Evolutionary conservation across 2,329 filamentous ascomycete species (phyloP), one percentile per base, ranked within the genome.

Genomic region (Cadophora sp.): DNA sequence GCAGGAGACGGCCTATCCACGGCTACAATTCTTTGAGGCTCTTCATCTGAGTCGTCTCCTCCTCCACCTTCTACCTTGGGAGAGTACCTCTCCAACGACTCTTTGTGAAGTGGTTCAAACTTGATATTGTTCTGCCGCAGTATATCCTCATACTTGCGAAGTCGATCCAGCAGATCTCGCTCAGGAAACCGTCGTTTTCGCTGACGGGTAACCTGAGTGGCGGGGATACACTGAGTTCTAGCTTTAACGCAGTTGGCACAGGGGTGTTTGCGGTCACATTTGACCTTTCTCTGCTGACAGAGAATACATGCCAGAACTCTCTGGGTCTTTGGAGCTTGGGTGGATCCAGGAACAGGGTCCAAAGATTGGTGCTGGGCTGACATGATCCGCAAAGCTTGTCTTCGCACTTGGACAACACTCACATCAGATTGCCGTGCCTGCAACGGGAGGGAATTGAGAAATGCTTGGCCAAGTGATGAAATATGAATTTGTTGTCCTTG

Each of bases 281-380:
- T 89, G 50, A 93, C 85, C 77, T 93, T 93, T 68, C 90, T 87
- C 76, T 91, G 90, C 76, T 94, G 91, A 75, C 92, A 95, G 22
- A 89, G 83, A 16, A 92, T 83, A 74, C 92, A 95, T 0, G 85
- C 81, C 39, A 84, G 80, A 14, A 73, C 69, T 36, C 73, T 68
- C 45, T 70, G 69, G 63, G 69, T 65, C 58, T 70, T 74, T 30
- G 68, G 66, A 59, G 59, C 43, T 30, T 70, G 67, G 30, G 66
- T 58, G 61, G 59, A 39, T 20, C 55, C 33, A 58, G 36, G 13
- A 43, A 41, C 9, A 3, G 30, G 18, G 1, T 58, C 55, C 20
- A n/a, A 18, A 6, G 55, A 39, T 16, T 36, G 55, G 55, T 18
- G 33, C 22, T 18, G 18, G 18, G 33, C 53, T 39, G 55, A 58